A percentile compares a stretch with the other conserved stretches of the same genome.
phyloP scores from a whole-genome alignment of 495 filamentous ascomycete species.

The Usnea hakonensis region DNA sequence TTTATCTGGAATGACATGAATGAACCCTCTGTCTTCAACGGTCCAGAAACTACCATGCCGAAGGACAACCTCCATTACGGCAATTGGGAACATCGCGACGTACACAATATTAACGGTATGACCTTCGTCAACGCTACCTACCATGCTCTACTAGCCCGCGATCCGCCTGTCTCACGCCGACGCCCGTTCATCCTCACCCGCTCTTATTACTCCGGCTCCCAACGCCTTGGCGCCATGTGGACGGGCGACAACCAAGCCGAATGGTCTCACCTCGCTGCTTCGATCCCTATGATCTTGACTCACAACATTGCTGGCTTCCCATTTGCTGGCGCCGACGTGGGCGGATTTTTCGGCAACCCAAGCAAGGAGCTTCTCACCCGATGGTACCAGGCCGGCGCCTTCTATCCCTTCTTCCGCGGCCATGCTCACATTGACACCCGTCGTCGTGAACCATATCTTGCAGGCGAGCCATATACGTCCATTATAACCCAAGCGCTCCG shows the following conservation, averaged over 20 bases:
- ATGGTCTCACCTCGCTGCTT: slow-evolving; percentile 81
- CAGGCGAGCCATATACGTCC: slow-evolving; percentile 70
- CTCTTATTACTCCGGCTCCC: slow-evolving; percentile 81
- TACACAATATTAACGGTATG: slow-evolving; percentile 92
- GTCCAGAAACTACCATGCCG: slow-evolving; percentile 94
- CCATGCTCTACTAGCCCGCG: slow-evolving; percentile 69
- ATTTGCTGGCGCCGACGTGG: slow-evolving; percentile 91
- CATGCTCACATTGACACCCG: slow-evolving; percentile 96
- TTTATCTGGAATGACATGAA: slow-evolving; percentile 99
- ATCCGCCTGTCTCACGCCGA: slow-evolving; percentile 64
- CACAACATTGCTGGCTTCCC: slow-evolving; percentile 90
- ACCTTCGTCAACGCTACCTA: slow-evolving; percentile 91
- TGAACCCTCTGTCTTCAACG: slow-evolving; percentile 97
- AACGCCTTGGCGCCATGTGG: slow-evolving; percentile 92
- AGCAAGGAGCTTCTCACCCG: slow-evolving; percentile 80
- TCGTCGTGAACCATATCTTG: slow-evolving; percentile 85
- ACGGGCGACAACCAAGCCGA: slow-evolving; percentile 92
- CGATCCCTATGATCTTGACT: slow-evolving; percentile 86
- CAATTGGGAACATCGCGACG: slow-evolving; percentile 92
- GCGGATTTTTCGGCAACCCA: slow-evolving; percentile 96
- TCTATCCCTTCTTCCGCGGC: slow-evolving; percentile 98
- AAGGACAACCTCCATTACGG: slow-evolving; percentile 91
- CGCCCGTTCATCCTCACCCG: slow-evolving; percentile 90
- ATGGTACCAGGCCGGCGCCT: slow-evolving; percentile 95
- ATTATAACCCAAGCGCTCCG: slow-evolving; percentile 85